phyloP scores from a whole-genome alignment of 139 green algal genomes.

The Klebsormidium nitens region DNA sequence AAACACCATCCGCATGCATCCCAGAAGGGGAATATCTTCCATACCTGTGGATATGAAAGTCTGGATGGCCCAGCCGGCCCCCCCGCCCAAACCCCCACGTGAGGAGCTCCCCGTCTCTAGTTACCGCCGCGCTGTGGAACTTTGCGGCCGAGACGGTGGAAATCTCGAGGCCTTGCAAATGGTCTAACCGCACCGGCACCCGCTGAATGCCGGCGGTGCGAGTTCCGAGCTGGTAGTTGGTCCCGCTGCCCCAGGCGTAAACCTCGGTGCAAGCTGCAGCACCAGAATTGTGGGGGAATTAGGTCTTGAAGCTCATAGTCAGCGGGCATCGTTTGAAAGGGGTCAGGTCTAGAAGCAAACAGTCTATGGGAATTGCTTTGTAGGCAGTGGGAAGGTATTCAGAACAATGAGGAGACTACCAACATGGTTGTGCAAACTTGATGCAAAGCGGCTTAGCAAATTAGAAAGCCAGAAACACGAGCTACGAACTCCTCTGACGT shows the following conservation, averaged over 20 bases:
- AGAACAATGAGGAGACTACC: too few relatives aligned
- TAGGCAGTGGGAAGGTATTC: background rate
- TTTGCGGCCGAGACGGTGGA: slow-evolving; percentile 63
- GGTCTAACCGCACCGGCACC: slow-evolving; percentile 31
- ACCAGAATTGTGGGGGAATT: background rate
- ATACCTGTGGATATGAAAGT: slow-evolving; percentile 69
- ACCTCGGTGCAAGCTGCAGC: slow-evolving; percentile 45
- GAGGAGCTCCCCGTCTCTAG: slow-evolving; percentile 57
- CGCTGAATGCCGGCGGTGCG: slow-evolving; percentile 58
- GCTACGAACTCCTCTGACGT: too few relatives aligned
- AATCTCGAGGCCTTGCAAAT: slow-evolving; percentile 32
- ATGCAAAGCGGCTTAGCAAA: too few relatives aligned
- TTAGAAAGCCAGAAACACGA: too few relatives aligned
- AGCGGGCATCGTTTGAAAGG: background rate
- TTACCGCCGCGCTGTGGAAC: slow-evolving; percentile 80
- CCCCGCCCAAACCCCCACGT: slow-evolving; percentile 84
- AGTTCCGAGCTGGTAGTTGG: slow-evolving; percentile 90
- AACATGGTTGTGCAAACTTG: too few relatives aligned
- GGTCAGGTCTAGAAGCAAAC: too few relatives aligned
- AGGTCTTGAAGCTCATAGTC: background rate
- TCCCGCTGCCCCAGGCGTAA: slow-evolving; percentile 81
- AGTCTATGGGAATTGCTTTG: too few relatives aligned
- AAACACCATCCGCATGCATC: too few relatives aligned
- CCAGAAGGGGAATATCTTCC: too few relatives aligned
- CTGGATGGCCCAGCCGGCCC: slow-evolving; percentile 78